These are phyloP conservation scores for Prunus padus DNA, from an alignment of 306 rosid genomes.

Conservation along the genomic window DNA sequence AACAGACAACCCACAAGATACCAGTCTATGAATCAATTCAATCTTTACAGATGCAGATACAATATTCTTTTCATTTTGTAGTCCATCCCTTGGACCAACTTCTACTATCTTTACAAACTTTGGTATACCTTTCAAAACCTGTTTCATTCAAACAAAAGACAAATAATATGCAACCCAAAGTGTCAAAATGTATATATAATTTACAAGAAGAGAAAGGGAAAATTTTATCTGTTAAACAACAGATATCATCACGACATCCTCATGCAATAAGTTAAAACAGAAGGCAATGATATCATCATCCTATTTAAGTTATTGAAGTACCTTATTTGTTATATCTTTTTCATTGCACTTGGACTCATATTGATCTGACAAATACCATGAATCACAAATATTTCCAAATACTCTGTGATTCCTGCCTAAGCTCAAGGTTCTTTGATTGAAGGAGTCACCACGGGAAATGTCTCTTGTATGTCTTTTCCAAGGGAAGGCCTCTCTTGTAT, in stretches of 20 bases:
- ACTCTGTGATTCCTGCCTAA: conserved; percentile 39
- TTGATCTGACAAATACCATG: conserved; percentile 39
- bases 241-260: background rate
- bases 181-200: background rate
- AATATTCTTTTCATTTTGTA: conserved; percentile 80
- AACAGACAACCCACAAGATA: conserved; percentile 71
- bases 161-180: background rate
- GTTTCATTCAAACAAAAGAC: conserved; percentile 13
- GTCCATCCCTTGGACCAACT: conserved; percentile 98
- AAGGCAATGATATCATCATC: background rate
- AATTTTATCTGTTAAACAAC: background rate
- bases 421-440: conserved; percentile 36
- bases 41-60: conserved; percentile 70
- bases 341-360: conserved; percentile 32
- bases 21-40: conserved; percentile 72
- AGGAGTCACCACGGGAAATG: conserved; percentile 36
- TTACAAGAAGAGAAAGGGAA: background rate
- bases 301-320: conserved; percentile 29
- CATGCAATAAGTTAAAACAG: background rate
- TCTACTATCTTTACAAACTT: conserved; percentile 85
- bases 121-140: conserved; percentile 63
- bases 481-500: conserved; percentile 54
- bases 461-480: conserved; percentile 72
- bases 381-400: conserved; percentile 43
- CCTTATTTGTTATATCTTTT: conserved; percentile 46